Evolutionary conservation across 768 basidiomycete genomes (phyloP), one percentile per base, ranked within the genome.

Genomic region (Boletus speciosus): DNA sequence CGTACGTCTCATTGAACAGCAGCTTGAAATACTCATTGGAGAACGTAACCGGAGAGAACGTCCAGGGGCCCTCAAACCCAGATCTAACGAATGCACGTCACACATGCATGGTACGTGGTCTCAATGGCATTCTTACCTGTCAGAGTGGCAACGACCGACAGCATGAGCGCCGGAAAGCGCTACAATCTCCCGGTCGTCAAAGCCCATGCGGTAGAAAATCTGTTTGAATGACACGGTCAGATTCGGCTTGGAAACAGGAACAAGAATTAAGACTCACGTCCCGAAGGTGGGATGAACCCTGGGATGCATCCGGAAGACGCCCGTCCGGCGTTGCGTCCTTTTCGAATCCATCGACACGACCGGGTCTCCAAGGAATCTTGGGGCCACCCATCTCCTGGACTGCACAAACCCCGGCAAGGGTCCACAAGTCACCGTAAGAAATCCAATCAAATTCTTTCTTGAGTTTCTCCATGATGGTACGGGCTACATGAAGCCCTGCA

Each of bases 151-250:
- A 68, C 96, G 90, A 23, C 97, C 96, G 42, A 99, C 84, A 54
- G 93, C 94, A 67, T 99, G 96, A 36, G 92, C 94, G 58, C 96
- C 96, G 23, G 83, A 83, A 60, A 98, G 88, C 51, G 93, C 92
- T 56, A 97, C 95, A 47, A 98, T 98, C 75, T 98, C 96, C 72
- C 91, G 92, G 73, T 99, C 96, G 68, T 93, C 88, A 79, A 98
- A 95, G 49, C 85, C 86, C 86, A 88, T 87, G 51, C 86, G 81
- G 71, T 86, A 80, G 74, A 87, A 88, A 71, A 87, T 82, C 78
- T 79, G 46, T 38, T 16, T 2, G 4, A 15, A 47, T 35, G 11
- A 42, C 16, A 36, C 8, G 11, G 23, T 56, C 14, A 31, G 9
- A 34, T 11, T 35, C 14, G 34, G 14, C 14, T 8, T 10, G 19